Evolutionary conservation across 2,329 filamentous ascomycete species (phyloP).

Genomic region (Cladophialophora bantiana): DNA sequence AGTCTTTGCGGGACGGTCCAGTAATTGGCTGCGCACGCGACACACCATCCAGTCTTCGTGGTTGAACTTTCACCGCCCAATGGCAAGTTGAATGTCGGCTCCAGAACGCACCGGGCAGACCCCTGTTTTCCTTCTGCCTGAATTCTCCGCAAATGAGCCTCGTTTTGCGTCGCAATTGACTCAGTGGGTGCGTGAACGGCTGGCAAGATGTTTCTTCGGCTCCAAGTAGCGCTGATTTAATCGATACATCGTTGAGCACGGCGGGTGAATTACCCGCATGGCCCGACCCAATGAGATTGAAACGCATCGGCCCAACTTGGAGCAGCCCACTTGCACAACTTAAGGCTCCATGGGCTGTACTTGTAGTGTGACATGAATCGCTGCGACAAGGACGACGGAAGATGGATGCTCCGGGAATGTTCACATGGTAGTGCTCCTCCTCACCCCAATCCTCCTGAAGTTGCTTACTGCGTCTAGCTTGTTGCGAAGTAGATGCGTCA

Average conservation of each 20-base stretch:
- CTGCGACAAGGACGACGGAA: background rate
- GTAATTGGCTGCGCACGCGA: background rate
- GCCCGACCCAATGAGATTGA: background rate
- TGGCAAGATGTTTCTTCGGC: background rate
- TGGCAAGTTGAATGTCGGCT: background rate
- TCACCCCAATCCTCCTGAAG: background rate
- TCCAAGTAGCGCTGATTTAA: background rate
- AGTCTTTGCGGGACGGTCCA: background rate
- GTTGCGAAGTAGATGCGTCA: background rate
- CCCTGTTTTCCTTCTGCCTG: background rate
- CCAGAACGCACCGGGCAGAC: background rate
- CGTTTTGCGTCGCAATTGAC: background rate
- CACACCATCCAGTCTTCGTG: background rate
- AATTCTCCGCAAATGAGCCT: background rate
- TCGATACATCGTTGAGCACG: background rate
- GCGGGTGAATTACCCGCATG: background rate
- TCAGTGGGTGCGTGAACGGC: background rate
- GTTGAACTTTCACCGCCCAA: background rate
- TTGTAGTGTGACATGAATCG: background rate
- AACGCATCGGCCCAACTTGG: background rate
- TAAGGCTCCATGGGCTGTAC: background rate
- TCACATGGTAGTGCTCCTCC: background rate
- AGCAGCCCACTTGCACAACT: background rate
- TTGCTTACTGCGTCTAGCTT: background rate
- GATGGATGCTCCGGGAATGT: background rate